Evolutionary conservation across 768 basidiomycete species (phyloP), one percentile per base, ranked within the genome.

Genomic region (Auricularia sp.): DNA sequence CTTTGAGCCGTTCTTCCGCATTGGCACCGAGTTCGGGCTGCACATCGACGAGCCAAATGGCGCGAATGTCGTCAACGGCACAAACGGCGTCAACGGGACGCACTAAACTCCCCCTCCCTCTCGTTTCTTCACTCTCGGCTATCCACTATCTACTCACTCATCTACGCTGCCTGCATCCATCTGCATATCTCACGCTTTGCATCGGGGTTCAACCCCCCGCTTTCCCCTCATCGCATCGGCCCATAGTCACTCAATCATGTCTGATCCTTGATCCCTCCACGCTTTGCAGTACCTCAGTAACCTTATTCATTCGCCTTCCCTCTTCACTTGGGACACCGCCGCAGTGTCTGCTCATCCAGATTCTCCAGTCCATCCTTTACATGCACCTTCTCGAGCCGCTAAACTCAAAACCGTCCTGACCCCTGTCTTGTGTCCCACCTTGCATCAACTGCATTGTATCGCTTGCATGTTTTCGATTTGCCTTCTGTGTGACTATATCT

Each of bases 1-100:
- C 75, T 98, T 95, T 74, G 79, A 80, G 69, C 91, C 93, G 2
- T 96, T 98, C 81, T 79, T 84, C 75, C 84, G 86, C 73, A 87
- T 87, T 12, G 88, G 87, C 42, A 83, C 82, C 51, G 84, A 88
- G 72, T 84, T 83, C 66, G 73, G 76, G 14, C 67, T 72, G 23
- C 14, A 59, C 29, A 18, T 54, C n/a, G 53, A 54, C 53, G 53
- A n/a, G 39, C 39, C 39, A 14, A 42, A 42, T 14, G 39, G 39
- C 39, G 39, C 39, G 39, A 42, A 42, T 14, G 39, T 7, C 39
- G 39, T 42, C 39, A 18, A 51, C 47, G 18, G 18, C 47, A 21
- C 47, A 18, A 51, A 51, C 47, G 47, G 14, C 18, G 11, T 44
- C 11, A 44, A 44, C 43, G 43, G 43, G 11, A 51, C 14, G 10